Conservation (phyloP, 192 early-diverging fungal species). For the Podila epigama region DNA sequence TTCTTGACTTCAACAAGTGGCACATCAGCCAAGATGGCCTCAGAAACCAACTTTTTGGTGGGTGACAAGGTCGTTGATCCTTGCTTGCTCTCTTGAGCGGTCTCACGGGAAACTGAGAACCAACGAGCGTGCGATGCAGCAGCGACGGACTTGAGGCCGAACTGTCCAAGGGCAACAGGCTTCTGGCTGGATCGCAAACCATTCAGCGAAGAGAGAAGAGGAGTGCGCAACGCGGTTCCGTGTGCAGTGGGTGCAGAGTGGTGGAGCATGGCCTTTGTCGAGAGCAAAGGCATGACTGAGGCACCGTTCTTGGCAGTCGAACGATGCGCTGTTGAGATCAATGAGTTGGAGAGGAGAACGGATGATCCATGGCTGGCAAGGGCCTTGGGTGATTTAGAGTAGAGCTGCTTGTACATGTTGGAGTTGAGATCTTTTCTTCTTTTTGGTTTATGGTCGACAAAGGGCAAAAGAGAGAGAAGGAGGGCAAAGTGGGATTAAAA, state of each 20-base stretch:
- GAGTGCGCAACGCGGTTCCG: slow-evolving; percentile 8
- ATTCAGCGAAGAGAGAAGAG: slow-evolving; percentile 12
- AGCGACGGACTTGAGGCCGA: slow-evolving; percentile 26
- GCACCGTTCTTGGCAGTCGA: slow-evolving; percentile 4
- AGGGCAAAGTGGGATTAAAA: too few relatives aligned
- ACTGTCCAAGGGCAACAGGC: slow-evolving; percentile 6
- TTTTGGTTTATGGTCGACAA: not conserved
- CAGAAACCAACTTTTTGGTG: slow-evolving; percentile 49
- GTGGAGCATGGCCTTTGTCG: slow-evolving; percentile 35
- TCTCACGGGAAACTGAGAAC: slow-evolving; percentile 26
- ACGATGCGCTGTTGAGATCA: slow-evolving; percentile 21
- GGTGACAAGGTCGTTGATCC: slow-evolving; percentile 3
- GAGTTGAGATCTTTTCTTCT: slow-evolving; percentile 2
- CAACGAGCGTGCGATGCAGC: slow-evolving; percentile 29
- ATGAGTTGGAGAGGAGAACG: slow-evolving; percentile 29
- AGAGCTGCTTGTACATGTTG: slow-evolving; percentile 46
- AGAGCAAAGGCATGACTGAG: slow-evolving; percentile 13
- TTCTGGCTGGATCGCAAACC: slow-evolving; percentile 13
- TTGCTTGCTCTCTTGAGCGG: slow-evolving; percentile 12
- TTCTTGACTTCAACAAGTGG: slow-evolving; percentile 73
- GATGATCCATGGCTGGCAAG: slow-evolving; percentile 24
- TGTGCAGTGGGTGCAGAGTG: slow-evolving; percentile 8
- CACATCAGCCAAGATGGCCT: slow-evolving; percentile 55
- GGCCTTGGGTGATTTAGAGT: slow-evolving; percentile 36
- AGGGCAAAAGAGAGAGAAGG: not conserved